phyloP scores from a whole-genome alignment of 352 stramenopile species.

The Globisporangium iwayamae region DNA sequence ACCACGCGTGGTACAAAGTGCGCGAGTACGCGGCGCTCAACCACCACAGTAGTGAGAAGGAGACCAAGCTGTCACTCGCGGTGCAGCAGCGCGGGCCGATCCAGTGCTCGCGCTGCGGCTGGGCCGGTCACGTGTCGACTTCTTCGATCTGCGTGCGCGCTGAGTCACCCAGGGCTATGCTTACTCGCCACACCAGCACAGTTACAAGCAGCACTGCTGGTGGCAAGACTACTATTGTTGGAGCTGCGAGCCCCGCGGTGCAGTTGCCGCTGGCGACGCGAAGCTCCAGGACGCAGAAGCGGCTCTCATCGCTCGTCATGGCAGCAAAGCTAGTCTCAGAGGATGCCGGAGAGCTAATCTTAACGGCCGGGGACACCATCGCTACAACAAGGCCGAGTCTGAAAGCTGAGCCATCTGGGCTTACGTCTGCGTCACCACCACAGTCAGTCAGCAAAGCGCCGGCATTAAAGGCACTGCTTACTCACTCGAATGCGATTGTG shows the following conservation, averaged over 20 bases:
- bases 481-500: constrained; percentile 1
- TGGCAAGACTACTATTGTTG: not conserved
- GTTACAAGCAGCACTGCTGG: not conserved
- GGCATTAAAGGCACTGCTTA: not conserved
- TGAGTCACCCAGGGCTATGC: not conserved
- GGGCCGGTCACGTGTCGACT: constrained; percentile 46
- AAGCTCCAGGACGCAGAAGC: constrained; percentile 3
- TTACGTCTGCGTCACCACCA: too few species aligned
- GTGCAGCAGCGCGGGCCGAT: constrained; percentile 47
- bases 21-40: constrained; percentile 55
- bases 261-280: not conserved
- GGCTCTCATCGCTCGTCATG: not conserved
- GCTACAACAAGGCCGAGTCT: too few species aligned
- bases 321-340: not conserved
- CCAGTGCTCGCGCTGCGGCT: constrained; percentile 52
- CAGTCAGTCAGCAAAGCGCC: not conserved
- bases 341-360: not conserved
- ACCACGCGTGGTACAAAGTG: constrained; percentile 53
- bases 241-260: not conserved
- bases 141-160: constrained; percentile 36
- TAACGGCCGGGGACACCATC: not conserved
- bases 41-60: constrained; percentile 44
- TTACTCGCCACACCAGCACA: not conserved
- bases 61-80: constrained; percentile 34
- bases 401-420: too few species aligned